Conservation (phyloP, 768 basidiomycete genomes). For the Dacryopinax primogenitus region DNA sequence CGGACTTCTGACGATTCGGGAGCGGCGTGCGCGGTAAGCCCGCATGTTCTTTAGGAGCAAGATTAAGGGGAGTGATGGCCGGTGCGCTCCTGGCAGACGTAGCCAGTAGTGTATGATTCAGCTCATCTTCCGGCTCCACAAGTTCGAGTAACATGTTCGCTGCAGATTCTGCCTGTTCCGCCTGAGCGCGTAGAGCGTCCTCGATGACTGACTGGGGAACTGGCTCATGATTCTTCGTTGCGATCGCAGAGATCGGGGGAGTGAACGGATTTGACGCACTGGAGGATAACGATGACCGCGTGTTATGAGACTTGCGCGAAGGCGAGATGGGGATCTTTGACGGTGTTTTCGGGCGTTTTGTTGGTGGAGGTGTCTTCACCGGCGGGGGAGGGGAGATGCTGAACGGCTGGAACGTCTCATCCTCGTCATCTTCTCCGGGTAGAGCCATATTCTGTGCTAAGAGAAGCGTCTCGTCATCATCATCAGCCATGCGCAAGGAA, state of each 20-base stretch:
- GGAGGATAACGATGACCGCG: constrained; percentile 8
- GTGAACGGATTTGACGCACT: constrained; percentile 10
- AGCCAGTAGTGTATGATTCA: not conserved
- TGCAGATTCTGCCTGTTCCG: constrained; percentile 87
- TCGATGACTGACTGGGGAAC: constrained; percentile 48
- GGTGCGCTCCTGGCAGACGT: not conserved
- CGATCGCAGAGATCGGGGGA: not conserved
- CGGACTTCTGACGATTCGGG: constrained; percentile 36
- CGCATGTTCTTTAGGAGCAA: constrained; percentile 6
- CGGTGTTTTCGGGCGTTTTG: constrained; percentile 5
- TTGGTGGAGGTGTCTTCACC: constrained; percentile 10
- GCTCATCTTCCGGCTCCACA: constrained; percentile 55
- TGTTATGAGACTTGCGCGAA: not conserved
- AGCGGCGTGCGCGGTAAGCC: constrained; percentile 18
- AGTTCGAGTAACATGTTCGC: constrained; percentile 79
- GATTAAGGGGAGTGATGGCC: not conserved
- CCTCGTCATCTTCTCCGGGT: not conserved
- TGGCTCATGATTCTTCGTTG: not conserved
- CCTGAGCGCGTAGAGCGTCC: constrained; percentile 72
- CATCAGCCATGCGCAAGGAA: not conserved
- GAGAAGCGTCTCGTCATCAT: not conserved
- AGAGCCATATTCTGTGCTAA: not conserved
- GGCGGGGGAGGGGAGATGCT: constrained; percentile 11
- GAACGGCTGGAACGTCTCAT: constrained; percentile 24
- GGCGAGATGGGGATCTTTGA: constrained; percentile 5